Evolutionary conservation across 1,284 basidiomycete genomes (phyloP), one percentile per base, ranked within the genome.

Genomic region (Waitea zeae): DNA sequence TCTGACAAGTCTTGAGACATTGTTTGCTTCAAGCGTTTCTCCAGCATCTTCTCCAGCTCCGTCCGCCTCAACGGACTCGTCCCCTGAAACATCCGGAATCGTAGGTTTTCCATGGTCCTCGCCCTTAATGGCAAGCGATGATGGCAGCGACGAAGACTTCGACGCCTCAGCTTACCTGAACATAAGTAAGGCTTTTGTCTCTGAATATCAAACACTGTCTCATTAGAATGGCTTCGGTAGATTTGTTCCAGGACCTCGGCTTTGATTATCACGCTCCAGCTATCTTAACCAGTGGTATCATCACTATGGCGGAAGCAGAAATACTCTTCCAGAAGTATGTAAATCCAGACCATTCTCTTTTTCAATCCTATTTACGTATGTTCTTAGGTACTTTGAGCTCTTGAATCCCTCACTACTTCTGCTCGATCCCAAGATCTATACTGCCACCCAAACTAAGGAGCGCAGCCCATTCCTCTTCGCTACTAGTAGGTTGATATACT

Each of bases 401-500:
- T 80, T 86, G 67, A 84, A 84, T 42, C 54, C 67, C 12, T 80
- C 79, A 0, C 49, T 75, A 15, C 81, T 69, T 5, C 54, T 84
- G 13, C 56, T 84, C 17, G 81, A 86, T 45, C 77, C 77, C 5
- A 58, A 62, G n/a, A 59, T 86, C 9, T 81, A 86, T 46, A 80
- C 76, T 1, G 69, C 79, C 7, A 74, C 75, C 39, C 67, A 62
- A 41, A 78, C 73, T n/a, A 70, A 69, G 48, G 64, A 66, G 56
- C 67, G 80, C 13, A 81, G 77, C 41, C 76, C 80, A 0, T 84
- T 86, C 55, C 49, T 86, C 34, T 86, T 86, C 53, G 84, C 81
- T 26, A 78, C 79, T 37, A 70, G 80, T 84, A 46, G 68, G 80
- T 69, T 44, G 9, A 20, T 12, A 7, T 17, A 2, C n/a, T 5